These are phyloP conservation scores for Fremontodendron californicum DNA, from an alignment of 345 rosid species.

Conservation along the genomic window DNA sequence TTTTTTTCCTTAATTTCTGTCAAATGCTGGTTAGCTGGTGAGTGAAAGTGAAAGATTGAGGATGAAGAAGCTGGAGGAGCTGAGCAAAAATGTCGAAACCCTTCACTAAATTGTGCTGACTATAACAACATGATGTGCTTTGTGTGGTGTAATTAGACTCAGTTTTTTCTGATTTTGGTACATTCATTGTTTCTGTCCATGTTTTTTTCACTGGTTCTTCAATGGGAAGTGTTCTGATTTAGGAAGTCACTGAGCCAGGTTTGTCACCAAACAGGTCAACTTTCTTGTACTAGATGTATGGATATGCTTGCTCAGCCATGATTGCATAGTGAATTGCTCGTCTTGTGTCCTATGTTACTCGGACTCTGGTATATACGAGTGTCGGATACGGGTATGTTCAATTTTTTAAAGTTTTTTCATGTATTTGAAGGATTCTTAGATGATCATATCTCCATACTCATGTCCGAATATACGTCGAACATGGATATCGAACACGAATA, in stretches of 20 bases:
- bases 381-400: too few relatives aligned
- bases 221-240: conserved; percentile 14
- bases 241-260: conserved; percentile 7
- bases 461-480: too few relatives aligned
- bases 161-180: conserved; percentile 7
- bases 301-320: conserved; percentile 1
- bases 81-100: conserved; percentile 62
- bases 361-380: too few relatives aligned
- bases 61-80: conserved; percentile 87
- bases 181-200: background rate
- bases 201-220: background rate
- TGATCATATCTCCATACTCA: too few relatives aligned
- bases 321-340: background rate
- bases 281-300: background rate
- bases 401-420: too few relatives aligned
- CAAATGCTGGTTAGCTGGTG: conserved; percentile 48
- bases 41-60: conserved; percentile 76
- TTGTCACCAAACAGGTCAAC: background rate
- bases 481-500: too few relatives aligned
- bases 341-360: too few relatives aligned
- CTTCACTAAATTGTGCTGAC: conserved; percentile 21
- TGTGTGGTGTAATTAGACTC: conserved; percentile 27
- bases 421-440: too few relatives aligned
- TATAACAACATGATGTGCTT: conserved; percentile 11
- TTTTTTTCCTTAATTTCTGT: background rate